A percentile compares a stretch with the other conserved stretches of the same genome.
phyloP scores from a whole-genome alignment of 495 filamentous ascomycete species.

The Aspergillus avenaceus region DNA sequence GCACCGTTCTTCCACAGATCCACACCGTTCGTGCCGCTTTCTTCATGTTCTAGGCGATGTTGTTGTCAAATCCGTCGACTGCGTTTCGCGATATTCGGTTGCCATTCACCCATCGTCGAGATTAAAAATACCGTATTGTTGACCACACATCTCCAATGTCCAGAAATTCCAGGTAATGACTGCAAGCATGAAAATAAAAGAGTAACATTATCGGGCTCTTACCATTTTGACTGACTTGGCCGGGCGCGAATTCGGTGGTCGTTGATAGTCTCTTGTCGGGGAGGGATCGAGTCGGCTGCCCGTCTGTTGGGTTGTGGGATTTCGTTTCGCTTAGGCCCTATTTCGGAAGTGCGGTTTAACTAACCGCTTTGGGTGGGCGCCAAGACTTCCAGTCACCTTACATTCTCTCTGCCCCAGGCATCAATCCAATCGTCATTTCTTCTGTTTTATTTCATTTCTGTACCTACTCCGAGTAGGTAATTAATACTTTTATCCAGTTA shows the following conservation, averaged over 20 bases:
- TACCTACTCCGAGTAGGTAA: neutral
- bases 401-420: slow-evolving; percentile 18
- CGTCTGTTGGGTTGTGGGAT: slow-evolving; percentile 38
- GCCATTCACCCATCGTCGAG: neutral
- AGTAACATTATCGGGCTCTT: slow-evolving; percentile 30
- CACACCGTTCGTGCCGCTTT: neutral
- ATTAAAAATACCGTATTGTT: neutral
- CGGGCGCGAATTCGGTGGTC: slow-evolving; percentile 45
- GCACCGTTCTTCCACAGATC: neutral
- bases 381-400: slow-evolving; percentile 10
- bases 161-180: slow-evolving; percentile 18
- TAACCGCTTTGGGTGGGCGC: slow-evolving; percentile 26
- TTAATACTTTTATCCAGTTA: neutral
- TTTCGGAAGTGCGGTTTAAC: slow-evolving; percentile 33
- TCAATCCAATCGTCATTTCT: slow-evolving; percentile 3
- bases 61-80: neutral
- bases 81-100: neutral
- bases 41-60: neutral
- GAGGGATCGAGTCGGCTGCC: slow-evolving; percentile 33
- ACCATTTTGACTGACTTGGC: slow-evolving; percentile 58
- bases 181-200: neutral
- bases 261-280: slow-evolving; percentile 48
- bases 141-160: slow-evolving; percentile 19
- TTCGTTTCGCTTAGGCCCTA: slow-evolving; percentile 51
- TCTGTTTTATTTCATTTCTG: neutral